phyloP scores from a whole-genome alignment of 1,284 basidiomycete species.

The Dichomitus squalens region DNA sequence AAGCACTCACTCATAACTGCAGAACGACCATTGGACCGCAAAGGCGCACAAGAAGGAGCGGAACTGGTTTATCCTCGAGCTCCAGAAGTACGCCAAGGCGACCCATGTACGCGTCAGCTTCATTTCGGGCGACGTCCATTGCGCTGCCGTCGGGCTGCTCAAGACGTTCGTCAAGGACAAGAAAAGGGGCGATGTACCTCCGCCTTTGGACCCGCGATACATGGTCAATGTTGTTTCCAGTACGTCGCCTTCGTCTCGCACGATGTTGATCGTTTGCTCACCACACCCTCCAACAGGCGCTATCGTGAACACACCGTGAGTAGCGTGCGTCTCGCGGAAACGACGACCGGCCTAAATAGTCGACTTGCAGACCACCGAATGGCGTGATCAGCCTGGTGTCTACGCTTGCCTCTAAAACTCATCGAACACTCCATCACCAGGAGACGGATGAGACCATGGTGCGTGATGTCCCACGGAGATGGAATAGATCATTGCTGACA shows the following conservation, averaged over 20 bases:
- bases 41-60: constrained; percentile 87
- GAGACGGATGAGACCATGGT: constrained; percentile 89
- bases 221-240: constrained; percentile 86
- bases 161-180: constrained; percentile 65
- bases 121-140: constrained; percentile 92
- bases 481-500: neutral
- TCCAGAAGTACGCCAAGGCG: constrained; percentile 69
- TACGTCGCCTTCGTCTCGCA: constrained; percentile 35
- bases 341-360: neutral
- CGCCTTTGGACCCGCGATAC: constrained; percentile 73
- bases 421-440: constrained; percentile 77
- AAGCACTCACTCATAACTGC: neutral
- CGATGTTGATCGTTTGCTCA: neutral
- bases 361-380: constrained; percentile 56
- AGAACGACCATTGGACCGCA: constrained; percentile 92
- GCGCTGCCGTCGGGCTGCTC: constrained; percentile 79
- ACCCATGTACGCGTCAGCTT: constrained; percentile 77
- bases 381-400: constrained; percentile 83
- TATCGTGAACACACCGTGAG: constrained; percentile 82
- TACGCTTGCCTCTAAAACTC: constrained; percentile 79
- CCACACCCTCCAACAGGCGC: constrained; percentile 50
- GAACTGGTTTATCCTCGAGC: constrained; percentile 84
- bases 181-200: constrained; percentile 47
- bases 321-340: constrained; percentile 12
- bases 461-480: constrained; percentile 10